phyloP scores from a whole-genome alignment of 225 moss, liverwort and hornwort species.

The Asterella californica region DNA sequence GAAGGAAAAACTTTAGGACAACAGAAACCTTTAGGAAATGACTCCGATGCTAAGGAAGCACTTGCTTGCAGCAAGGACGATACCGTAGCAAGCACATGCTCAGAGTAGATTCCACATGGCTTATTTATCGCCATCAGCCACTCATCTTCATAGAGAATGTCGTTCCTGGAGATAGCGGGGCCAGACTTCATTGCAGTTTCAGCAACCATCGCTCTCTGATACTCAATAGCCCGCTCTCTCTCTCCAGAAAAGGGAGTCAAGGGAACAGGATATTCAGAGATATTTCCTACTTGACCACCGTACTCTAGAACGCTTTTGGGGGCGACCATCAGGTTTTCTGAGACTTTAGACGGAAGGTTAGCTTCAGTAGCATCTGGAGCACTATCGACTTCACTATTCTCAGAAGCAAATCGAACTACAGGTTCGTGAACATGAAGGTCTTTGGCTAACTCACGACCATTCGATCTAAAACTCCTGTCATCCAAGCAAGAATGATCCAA shows the following conservation, averaged over 20 bases:
- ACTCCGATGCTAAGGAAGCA: conserved; percentile 1
- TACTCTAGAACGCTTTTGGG: conserved; percentile 45
- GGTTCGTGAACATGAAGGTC: background rate
- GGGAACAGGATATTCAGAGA: conserved; percentile 59
- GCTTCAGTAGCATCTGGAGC: background rate
- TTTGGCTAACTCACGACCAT: background rate
- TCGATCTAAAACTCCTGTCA: background rate
- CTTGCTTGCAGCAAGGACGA: conserved; percentile 41
- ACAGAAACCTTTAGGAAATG: conserved; percentile 9
- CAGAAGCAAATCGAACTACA: background rate
- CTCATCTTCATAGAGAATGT: conserved; percentile 75
- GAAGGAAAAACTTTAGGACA: background rate
- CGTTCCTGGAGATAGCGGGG: conserved; percentile 55
- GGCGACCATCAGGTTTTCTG: background rate
- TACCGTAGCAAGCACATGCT: conserved; percentile 81
- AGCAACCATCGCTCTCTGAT: conserved; percentile 77
- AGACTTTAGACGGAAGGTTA: background rate
- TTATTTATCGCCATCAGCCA: conserved; percentile 90
- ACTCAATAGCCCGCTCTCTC: conserved; percentile 64
- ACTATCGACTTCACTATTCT: background rate
- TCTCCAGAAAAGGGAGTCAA: conserved; percentile 78
- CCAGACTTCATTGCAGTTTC: conserved; percentile 81
- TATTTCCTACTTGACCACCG: conserved; percentile 15
- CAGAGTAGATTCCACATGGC: conserved; percentile 77
- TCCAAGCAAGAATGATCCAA: background rate